These are phyloP conservation scores for Corylus avellana DNA, from an alignment of 306 rosid species.

Conservation along the genomic window DNA sequence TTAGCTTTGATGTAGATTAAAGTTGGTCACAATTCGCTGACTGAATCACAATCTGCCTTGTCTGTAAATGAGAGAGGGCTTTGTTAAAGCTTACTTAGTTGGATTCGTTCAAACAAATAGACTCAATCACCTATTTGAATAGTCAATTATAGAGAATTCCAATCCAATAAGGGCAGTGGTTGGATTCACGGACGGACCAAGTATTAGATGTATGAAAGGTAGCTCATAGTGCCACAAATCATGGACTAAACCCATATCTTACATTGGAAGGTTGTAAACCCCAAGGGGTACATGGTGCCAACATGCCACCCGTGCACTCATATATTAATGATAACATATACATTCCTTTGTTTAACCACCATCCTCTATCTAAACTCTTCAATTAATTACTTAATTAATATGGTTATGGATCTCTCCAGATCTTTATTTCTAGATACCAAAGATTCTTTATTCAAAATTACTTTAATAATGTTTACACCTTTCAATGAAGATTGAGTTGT, in stretches of 20 bases:
- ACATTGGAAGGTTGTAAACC: slow-evolving; percentile 24
- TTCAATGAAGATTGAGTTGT: no score
- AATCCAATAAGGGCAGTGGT: no score
- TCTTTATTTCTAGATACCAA: slow-evolving; percentile 1
- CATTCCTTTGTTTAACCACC: not conserved
- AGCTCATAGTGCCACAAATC: not conserved
- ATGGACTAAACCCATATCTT: slow-evolving; percentile 10
- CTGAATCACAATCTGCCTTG: no score
- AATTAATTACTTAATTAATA: not conserved
- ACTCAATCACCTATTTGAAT: no score
- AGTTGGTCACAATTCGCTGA: no score
- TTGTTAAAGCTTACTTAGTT: no score
- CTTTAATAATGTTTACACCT: no score
- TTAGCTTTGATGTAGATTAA: no score
- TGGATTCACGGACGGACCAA: slow-evolving; percentile 3
- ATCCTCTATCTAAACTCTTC: not conserved
- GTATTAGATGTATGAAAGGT: not conserved
- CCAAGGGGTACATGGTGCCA: slow-evolving; percentile 27
- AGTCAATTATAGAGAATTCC: no score
- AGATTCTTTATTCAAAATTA: not conserved
- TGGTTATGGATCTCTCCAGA: slow-evolving; percentile 8
- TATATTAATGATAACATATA: not conserved
- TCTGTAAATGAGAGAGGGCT: no score
- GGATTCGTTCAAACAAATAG: no score
- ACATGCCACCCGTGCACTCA: slow-evolving; percentile 27